Evolutionary conservation across 2,329 filamentous ascomycete genomes (phyloP), one percentile per base, ranked within the genome.

Genomic region (Fusarium tanahbumbuense): DNA sequence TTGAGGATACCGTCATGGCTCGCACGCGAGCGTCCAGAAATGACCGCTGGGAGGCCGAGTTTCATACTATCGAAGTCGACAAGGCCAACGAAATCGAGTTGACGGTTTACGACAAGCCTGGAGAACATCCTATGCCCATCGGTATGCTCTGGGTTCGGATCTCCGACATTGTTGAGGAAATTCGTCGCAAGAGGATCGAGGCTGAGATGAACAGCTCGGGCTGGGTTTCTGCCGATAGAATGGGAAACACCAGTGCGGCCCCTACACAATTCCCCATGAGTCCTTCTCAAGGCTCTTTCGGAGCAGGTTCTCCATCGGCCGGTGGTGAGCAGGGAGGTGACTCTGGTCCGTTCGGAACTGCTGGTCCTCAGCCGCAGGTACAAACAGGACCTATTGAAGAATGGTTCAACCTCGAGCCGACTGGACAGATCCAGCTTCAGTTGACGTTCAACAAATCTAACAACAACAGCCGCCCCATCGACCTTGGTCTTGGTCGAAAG

Each of bases 51-150:
- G 90, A 94, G 44, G 93, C 93, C 73, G 96, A 99, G 81, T 88
- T 91, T 37, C 96, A 98, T 80, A 94, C 91, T 62, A 91, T 99
- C 67, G 93, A 96, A 70, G 96, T 99, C 60, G 95, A 98, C 82
- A 98, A 98, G 83, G 96, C 96, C 55, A 99, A 99, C 80, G 96
- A 99, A 81, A 93, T 99, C 67, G 96, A 99, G 79, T 88, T 99
- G 56, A 98, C 94, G 0, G 94, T 99, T 13, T 99, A 99, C 80
- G 96, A 99, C 80, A 98, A 97, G 82, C 91, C 94, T 4, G 90
- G 91, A 68, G 94, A 98, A 75, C 92, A 97, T 74, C 91, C 94
- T 16, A 90, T 97, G 54, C 96, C 96, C 42, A 97, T 99, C 76
- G 96, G 92, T 60, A 90, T 99, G 86, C 87, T 98, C 16, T 99